Base-by-base conservation (phyloP, 441 rosid species). In the Francoa sonchifolia region DNA sequence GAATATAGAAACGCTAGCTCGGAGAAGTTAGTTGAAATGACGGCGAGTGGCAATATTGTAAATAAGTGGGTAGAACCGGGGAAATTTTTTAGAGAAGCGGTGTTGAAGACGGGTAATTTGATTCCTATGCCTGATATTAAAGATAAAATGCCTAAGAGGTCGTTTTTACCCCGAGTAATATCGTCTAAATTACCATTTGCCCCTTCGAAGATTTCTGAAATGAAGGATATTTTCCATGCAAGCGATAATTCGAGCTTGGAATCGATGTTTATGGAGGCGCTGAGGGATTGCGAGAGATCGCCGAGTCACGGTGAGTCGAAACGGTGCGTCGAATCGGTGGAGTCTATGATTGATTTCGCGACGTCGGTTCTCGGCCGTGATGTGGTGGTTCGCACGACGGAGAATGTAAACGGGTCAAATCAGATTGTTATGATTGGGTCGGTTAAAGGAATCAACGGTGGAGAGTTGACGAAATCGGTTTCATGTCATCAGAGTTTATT, bases 61-160 rank as follows among this genome's bases (percentile, higher is more conserved):
- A 90, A 74, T 63, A 69, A 47, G 46, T 83, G 99, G 99, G 66
- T 81, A 0, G 99, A 92, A 42, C 92, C 95, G 33, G 99, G 99
- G 14, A 92, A 92, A 62, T 92, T 92, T 74, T 92, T 92, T 26
- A 62, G 99, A 3, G 95, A 86, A 46, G 47, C 73, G 2, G 44
- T 58, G 64, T 55, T 90, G 35, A 83, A 73, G 62, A 58, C 58
- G 42, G 96, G 99, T 11, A 70, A 65, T 0, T 67, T 73, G 40
- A 73, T 90, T 77, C 82, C 90, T 4, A 76, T 90, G 96, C 99
- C 99, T 31, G 83, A 90, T 55, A 83, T 90, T 36, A 61, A 39
- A 18, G 99, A 90, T 67, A 90, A 80, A 69, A 82, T 90, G 99
- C 99, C 99, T 3, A 58, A 54, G 57, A 86, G 96, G 82, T 78